Base-by-base conservation (phyloP, 2,329 filamentous ascomycete genomes). In the Alternaria dauci region DNA sequence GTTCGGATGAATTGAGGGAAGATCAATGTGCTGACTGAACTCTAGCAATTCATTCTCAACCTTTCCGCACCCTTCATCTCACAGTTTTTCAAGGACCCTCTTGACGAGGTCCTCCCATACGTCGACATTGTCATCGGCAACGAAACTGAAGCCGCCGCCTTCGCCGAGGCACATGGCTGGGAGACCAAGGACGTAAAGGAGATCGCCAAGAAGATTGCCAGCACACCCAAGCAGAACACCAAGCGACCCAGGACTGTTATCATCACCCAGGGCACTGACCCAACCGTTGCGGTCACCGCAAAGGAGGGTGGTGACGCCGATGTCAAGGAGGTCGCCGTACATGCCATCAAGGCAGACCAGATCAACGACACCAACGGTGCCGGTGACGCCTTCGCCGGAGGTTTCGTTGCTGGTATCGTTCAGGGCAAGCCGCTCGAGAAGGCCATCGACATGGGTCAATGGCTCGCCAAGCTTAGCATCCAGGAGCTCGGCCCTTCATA, bases 301-400 rank as follows among this genome's bases (percentile, higher is more conserved):
- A 89, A 91, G 81, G 88, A 88, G 67, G 86, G 88, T 77, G 86
- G 88, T 41, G 82, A 84, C 53, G 82, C 85, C 41, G 85, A 88
- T 62, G 83, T 95, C 74, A 88, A 90, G 82, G 87, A 91, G 79
- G 95, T 89, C 84, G 86, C 89, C 20, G 93, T 99, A 52, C 92
- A 92, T 78, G 85, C 88, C 71, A 94, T 99, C 73, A 84, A 87
- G 69, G 84, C 87, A 78, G 86, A 87, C 52, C 84, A 91, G 82
- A 98, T 99, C 82, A 91, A 91, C 81, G 95, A 99, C 83, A 98
- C 94, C 80, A 98, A 94, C 78, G 95, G 95, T 78, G 95, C 95
- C 64, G 95, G 93, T 78, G 95, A 99, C 78, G 94, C 95, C 54
- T 99, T 99, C 76, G 94, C 95, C 60, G 95, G 93, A 76, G 95